A percentile compares a stretch with the other conserved stretches of the same genome.
Conservation (phyloP, 352 stramenopile species). For the Globisporangium emineosum region DNA sequence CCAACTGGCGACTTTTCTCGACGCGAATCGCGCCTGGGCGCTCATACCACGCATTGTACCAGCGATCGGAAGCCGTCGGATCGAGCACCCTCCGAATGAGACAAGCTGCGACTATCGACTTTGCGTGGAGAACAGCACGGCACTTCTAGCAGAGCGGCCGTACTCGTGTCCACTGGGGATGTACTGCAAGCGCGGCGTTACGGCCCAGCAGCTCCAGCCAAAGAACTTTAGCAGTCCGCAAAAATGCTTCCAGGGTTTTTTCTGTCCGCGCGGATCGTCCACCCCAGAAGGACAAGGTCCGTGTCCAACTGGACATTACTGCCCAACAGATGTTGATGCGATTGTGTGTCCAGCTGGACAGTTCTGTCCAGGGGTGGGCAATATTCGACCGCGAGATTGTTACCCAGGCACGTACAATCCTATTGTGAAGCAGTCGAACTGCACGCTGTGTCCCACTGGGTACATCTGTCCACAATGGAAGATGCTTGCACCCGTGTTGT, state of each 20-base stretch:
- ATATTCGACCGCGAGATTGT: constrained; percentile 89
- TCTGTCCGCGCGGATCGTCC: constrained; percentile 91
- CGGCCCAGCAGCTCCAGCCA: constrained; percentile 43
- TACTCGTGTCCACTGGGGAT: constrained; percentile 92
- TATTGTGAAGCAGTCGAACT: constrained; percentile 81
- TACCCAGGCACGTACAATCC: constrained; percentile 94
- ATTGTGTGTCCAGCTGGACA: constrained; percentile 91
- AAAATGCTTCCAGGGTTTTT: constrained; percentile 94
- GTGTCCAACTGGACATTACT: constrained; percentile 96
- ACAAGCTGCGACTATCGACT: constrained; percentile 42
- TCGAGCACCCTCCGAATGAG: constrained; percentile 61
- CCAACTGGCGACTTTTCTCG: constrained; percentile 57
- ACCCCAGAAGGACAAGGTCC: constrained; percentile 92
- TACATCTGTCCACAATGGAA: constrained; percentile 91
- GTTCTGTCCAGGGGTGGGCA: constrained; percentile 95
- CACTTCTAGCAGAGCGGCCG: constrained; percentile 86
- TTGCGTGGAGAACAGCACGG: constrained; percentile 42
- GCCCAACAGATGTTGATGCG: constrained; percentile 85
- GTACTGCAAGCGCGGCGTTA: constrained; percentile 91
- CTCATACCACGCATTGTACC: constrained; percentile 43
- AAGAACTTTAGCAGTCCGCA: constrained; percentile 95
- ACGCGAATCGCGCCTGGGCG: constrained; percentile 42
- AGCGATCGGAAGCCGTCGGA: constrained; percentile 50
- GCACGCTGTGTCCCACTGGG: constrained; percentile 92
- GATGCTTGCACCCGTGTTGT: constrained; percentile 72